phyloP scores from a whole-genome alignment of 768 basidiomycete species.

The Strobilomyces dryophilus region DNA sequence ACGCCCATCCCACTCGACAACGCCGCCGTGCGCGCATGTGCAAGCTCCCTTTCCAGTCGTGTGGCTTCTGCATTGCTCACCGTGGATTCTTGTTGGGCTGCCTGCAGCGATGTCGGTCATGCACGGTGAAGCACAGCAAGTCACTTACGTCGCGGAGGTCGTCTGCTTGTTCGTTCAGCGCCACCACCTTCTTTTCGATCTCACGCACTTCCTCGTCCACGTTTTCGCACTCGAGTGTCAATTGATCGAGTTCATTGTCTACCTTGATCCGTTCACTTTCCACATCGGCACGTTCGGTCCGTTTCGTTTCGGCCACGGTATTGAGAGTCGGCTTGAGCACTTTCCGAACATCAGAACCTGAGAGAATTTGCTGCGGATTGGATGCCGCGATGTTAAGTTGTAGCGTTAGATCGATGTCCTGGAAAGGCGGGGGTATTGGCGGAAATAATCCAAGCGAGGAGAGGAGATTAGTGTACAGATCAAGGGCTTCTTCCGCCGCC shows the following conservation, averaged over 20 bases:
- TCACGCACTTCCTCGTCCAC: conserved; percentile 73
- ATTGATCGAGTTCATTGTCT: conserved; percentile 79
- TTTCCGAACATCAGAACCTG: conserved; percentile 67
- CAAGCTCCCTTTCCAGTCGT: conserved; percentile 67
- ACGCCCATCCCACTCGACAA: conserved; percentile 80
- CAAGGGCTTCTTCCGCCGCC: conserved; percentile 77
- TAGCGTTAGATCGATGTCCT: conserved; percentile 71
- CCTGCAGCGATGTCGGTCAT: conserved; percentile 37
- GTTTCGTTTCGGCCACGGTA: conserved; percentile 64
- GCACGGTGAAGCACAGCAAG: not conserved
- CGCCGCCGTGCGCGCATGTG: conserved; percentile 70
- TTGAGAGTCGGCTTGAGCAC: conserved; percentile 75
- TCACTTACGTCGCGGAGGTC: conserved; percentile 71
- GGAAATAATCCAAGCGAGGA: conserved; percentile 76
- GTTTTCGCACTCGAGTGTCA: conserved; percentile 74
- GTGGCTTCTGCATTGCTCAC: conserved; percentile 63
- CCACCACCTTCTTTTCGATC: conserved; percentile 67
- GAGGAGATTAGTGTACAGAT: conserved; percentile 72
- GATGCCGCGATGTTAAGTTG: conserved; percentile 77
- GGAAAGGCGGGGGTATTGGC: conserved; percentile 64
- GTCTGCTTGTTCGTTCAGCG: conserved; percentile 71
- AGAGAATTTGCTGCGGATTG: conserved; percentile 62
- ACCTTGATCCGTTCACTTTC: conserved; percentile 78
- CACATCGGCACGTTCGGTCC: conserved; percentile 61
- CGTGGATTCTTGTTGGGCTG: conserved; percentile 70